Evolutionary conservation across 371 early-diverging fungal species (phyloP), one percentile per base, ranked within the genome.

Genomic region (Circinella minor): DNA sequence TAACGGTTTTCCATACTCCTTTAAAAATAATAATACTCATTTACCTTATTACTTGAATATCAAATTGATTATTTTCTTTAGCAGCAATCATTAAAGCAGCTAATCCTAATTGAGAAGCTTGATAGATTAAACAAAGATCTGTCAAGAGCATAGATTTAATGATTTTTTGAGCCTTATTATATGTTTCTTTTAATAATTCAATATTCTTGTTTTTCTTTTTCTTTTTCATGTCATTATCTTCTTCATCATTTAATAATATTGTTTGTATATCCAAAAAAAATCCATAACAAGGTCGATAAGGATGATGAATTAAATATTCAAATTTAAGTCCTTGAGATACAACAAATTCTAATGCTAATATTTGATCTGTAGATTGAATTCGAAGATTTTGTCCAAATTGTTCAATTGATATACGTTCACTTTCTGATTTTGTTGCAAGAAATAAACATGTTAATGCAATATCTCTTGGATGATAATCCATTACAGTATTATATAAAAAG

Each of bases 391-490:
- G 79, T 14, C 86, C 77, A 73, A 96, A 95, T 11, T 94, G 91
- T 4, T 92, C 90, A 46, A 95, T 90, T 1, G 91, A 81, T 54
- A 95, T 87, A 62, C 91, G 83, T 59, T 84, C 81, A 74, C 93
- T 91, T 71, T 97, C 98, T 13, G 90, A 88, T 75, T 97, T 97
- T 46, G 93, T 89, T 13, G 94, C 94, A 61, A 97, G 75, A 71
- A 95, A 97, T 48, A 96, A 69, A 75, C 94, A 95, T 0, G 96
- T 93, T 55, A 95, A 74, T 37, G 94, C 85, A 61, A 95, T 89
- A 67, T 89, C 86, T 69, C 94, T 95, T 13, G 94, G 95, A 68
- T 92, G 94, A 74, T 96, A 93, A 71, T 96, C 95, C 91, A 97
- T 94, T 14, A 93, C 87, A 3, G 93, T 90, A 69, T 95, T 93